Conservation (phyloP, 75 land plant species). For the Azolla pinnata region DNA sequence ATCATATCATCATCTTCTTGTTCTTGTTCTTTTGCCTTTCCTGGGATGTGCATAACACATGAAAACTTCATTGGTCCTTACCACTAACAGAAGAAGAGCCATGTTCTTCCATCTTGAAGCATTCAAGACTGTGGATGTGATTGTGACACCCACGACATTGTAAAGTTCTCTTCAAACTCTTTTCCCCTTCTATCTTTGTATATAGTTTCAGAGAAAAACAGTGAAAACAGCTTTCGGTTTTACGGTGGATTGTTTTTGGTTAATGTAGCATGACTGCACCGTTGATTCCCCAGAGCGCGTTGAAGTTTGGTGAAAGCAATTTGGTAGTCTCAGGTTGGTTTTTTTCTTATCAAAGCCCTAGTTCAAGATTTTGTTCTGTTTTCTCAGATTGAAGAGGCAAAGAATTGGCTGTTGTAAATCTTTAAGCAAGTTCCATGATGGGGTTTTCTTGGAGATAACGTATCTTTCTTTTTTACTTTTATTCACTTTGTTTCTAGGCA, state of each 20-base stretch:
- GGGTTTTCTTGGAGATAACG: not conserved
- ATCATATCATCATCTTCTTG: too few species aligned
- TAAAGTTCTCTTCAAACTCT: conserved; percentile 28
- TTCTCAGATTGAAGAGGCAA: too few species aligned
- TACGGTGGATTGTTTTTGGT: too few species aligned
- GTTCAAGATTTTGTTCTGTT: too few species aligned
- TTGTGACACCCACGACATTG: conserved; percentile 90
- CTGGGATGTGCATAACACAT: too few species aligned
- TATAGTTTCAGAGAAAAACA: too few species aligned
- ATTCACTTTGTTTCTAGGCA: conserved; percentile 28
- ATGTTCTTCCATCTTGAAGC: conserved; percentile 82
- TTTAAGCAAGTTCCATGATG: not conserved
- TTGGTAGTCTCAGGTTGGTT: conserved; percentile 55
- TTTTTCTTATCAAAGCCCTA: too few species aligned
- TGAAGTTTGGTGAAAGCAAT: conserved; percentile 63
- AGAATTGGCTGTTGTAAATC: too few species aligned
- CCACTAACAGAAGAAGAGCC: conserved; percentile 81
- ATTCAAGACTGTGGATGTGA: conserved; percentile 83
- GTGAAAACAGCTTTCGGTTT: too few species aligned
- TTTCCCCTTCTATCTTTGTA: too few species aligned
- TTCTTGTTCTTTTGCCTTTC: too few species aligned
- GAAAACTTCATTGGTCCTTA: too few species aligned
- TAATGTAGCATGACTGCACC: conserved; percentile 85
- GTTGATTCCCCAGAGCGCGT: conserved; percentile 52
- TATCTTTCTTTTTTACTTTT: not conserved